Evolutionary conservation across 129 eudicot genomes (phyloP).

Genomic region (Helichrysum umbraculigerum): DNA sequence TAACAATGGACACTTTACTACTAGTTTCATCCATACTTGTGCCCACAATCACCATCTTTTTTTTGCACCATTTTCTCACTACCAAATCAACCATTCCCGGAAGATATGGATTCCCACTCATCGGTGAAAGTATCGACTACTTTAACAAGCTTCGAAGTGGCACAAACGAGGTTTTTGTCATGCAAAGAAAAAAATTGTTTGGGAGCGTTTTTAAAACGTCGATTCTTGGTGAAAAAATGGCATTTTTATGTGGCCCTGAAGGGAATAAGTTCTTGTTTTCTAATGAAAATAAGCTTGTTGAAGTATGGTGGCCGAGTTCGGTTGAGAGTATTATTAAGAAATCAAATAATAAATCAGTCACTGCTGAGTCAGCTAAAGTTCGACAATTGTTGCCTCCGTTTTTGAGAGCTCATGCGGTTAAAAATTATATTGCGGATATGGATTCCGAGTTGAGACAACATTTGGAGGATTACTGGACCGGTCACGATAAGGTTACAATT

Average conservation of each 20-base stretch:
- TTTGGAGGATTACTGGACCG: slow-evolving; percentile 41
- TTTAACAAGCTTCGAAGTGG: slow-evolving; percentile 42
- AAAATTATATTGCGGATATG: slow-evolving; percentile 41
- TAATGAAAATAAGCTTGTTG: slow-evolving; percentile 46
- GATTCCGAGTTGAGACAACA: slow-evolving; percentile 44
- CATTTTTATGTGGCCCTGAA: slow-evolving; percentile 43
- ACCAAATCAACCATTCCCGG: slow-evolving; percentile 37
- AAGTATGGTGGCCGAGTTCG: slow-evolving; percentile 54
- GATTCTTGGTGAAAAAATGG: slow-evolving; percentile 45
- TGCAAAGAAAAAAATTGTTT: slow-evolving; percentile 30
- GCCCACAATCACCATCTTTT: slow-evolving; percentile 27
- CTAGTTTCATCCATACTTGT: slow-evolving; percentile 28
- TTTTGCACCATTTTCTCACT: slow-evolving; percentile 25
- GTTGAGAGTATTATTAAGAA: slow-evolving; percentile 42
- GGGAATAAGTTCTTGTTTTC: slow-evolving; percentile 53
- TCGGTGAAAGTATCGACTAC: slow-evolving; percentile 45
- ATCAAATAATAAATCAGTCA: slow-evolving; percentile 33
- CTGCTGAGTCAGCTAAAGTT: slow-evolving; percentile 40
- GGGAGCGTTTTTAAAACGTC: slow-evolving; percentile 43
- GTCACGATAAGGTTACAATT: slow-evolving; percentile 20
- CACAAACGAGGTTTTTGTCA: slow-evolving; percentile 40
- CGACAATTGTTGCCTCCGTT: slow-evolving; percentile 43
- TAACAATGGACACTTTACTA: slow-evolving; percentile 39
- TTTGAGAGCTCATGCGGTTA: slow-evolving; percentile 49
- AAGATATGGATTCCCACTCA: slow-evolving; percentile 32